A percentile compares a stretch with the other conserved stretches of the same genome.
phyloP scores from a whole-genome alignment of 2,329 filamentous ascomycete species.

The Blastomyces gilchristii region DNA sequence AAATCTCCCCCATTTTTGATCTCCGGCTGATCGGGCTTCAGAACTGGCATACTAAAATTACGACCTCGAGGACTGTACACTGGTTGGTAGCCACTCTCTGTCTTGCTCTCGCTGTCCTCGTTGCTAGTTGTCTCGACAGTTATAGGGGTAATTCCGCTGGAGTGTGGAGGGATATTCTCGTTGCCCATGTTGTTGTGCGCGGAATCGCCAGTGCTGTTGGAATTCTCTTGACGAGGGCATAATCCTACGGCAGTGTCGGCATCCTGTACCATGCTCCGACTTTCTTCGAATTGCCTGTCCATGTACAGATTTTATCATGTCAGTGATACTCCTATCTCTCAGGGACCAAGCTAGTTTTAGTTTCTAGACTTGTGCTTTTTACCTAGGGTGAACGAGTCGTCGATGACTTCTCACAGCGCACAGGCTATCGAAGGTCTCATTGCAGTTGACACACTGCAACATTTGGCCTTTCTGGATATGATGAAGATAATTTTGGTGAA shows the following conservation, averaged over 20 bases:
- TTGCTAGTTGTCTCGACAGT: too few species aligned
- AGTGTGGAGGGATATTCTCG: too few species aligned
- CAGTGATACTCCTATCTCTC: background rate
- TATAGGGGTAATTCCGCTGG: too few species aligned
- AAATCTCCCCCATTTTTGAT: background rate
- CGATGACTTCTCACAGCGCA: constrained; percentile 1
- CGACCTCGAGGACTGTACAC: background rate
- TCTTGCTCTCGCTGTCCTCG: background rate
- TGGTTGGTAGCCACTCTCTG: background rate
- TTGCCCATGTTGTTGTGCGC: background rate
- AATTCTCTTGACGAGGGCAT: background rate
- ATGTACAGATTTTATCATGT: background rate
- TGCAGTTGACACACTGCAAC: background rate
- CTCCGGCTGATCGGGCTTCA: background rate
- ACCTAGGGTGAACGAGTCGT: background rate
- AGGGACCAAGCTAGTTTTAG: background rate
- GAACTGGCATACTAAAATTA: background rate
- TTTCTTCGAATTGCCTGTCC: background rate
- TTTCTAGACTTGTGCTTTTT: background rate
- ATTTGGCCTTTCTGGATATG: background rate
- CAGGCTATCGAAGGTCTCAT: constrained; percentile 2
- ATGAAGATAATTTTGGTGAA: background rate
- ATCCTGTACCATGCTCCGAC: background rate
- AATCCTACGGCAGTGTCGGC: background rate
- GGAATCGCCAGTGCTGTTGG: background rate